Percentiles rank a stretch among this genome's conserved stretches.
These are phyloP conservation scores for Cenchrus fungigraminus DNA, from an alignment of 176 grass and related monocot species.

Conservation along the genomic window DNA sequence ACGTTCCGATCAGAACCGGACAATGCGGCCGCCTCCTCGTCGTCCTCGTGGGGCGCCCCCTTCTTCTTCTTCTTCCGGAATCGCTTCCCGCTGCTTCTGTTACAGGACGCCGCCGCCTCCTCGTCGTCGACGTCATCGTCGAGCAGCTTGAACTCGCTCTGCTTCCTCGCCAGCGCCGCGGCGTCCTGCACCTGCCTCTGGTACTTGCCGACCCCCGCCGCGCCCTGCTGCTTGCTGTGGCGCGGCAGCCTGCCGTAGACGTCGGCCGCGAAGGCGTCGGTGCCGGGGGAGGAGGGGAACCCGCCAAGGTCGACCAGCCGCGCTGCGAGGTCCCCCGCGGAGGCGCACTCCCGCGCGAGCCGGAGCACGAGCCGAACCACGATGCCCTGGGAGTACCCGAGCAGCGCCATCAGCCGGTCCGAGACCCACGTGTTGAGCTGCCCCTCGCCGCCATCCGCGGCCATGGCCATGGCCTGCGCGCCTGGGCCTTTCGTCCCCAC, in stretches of 20 bases:
- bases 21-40: background rate
- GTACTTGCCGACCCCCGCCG: constrained; percentile 23
- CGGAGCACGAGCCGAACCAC: constrained; percentile 35
- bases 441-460: constrained; percentile 15
- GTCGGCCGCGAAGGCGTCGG: constrained; percentile 42
- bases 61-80: constrained; percentile 29
- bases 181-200: constrained; percentile 33
- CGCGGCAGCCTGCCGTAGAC: constrained; percentile 27
- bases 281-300: constrained; percentile 37
- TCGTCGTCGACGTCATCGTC: background rate
- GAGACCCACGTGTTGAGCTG: constrained; percentile 51
- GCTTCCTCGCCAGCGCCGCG: constrained; percentile 28
- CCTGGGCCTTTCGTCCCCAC: background rate
- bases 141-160: constrained; percentile 47
- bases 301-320: constrained; percentile 45
- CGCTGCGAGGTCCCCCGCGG: constrained; percentile 30
- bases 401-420: constrained; percentile 42
- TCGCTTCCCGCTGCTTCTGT: background rate
- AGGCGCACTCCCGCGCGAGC: constrained; percentile 45
- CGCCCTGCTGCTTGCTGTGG: background rate
- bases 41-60: background rate
- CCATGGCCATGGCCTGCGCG: background rate
- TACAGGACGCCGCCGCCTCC: background rate
- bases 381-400: constrained; percentile 42
- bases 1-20: background rate